These are phyloP conservation scores for Nitzschia sp. DNA, from an alignment of 108 stramenopile genomes.

Conservation along the genomic window DNA sequence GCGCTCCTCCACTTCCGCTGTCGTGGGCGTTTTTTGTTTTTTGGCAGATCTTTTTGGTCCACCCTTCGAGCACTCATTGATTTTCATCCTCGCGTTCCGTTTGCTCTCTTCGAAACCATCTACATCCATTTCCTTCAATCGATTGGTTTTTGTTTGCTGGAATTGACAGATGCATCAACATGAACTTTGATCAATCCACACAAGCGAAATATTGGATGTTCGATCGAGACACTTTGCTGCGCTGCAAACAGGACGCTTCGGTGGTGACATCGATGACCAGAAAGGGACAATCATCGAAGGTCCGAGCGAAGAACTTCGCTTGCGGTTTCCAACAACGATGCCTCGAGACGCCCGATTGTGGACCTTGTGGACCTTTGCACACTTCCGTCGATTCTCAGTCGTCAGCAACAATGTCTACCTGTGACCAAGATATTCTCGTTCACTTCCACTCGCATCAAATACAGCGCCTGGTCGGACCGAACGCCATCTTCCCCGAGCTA, in stretches of 20 bases:
- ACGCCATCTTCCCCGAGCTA: constrained; percentile 55
- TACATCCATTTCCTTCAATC: too few relatives aligned
- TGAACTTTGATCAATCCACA: constrained; percentile 50
- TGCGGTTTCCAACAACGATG: constrained; percentile 37
- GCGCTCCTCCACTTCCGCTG: too few relatives aligned
- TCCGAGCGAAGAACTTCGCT: constrained; percentile 35
- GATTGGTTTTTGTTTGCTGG: too few relatives aligned
- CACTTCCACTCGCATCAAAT: constrained; percentile 80
- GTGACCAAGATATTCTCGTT: constrained; percentile 60
- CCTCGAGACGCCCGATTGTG: not conserved
- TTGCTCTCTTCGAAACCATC: too few relatives aligned
- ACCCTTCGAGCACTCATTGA: too few relatives aligned
- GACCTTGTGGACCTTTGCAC: not conserved
- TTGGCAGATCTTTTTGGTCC: too few relatives aligned
- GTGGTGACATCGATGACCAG: not conserved
- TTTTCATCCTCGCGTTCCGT: too few relatives aligned
- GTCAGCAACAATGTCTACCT: constrained; percentile 24
- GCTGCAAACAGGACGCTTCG: constrained; percentile 32
- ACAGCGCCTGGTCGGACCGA: constrained; percentile 66
- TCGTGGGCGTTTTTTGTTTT: too few relatives aligned
- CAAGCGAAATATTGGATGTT: constrained; percentile 56
- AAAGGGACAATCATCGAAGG: not conserved
- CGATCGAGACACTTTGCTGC: constrained; percentile 30
- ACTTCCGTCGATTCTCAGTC: not conserved
- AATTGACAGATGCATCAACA: constrained; percentile 19